Percentiles rank a stretch among this genome's conserved stretches.
These are phyloP conservation scores for Xylaria bambusicola DNA, from an alignment of 495 filamentous ascomycete genomes.

Conservation along the genomic window DNA sequence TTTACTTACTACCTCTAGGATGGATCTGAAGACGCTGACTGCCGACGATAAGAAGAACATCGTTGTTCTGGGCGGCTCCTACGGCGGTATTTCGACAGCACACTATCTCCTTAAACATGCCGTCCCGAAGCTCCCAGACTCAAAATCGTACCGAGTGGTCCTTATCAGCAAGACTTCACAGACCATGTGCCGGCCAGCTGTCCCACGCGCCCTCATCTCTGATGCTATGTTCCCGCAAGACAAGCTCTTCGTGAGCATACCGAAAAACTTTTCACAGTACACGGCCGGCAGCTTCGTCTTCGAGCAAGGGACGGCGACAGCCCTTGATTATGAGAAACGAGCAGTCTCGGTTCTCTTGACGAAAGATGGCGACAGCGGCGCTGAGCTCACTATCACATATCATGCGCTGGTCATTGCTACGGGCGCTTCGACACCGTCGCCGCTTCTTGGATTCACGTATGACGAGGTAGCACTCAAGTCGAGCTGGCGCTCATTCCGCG, in stretches of 20 bases:
- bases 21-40: constrained; percentile 1
- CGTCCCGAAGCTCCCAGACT: constrained; percentile 42
- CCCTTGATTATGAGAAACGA: constrained; percentile 45
- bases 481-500: constrained; percentile 41
- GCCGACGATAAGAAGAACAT: constrained; percentile 36
- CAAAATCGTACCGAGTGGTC: constrained; percentile 35
- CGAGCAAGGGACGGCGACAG: constrained; percentile 54
- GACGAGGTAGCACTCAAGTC: constrained; percentile 24
- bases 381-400: constrained; percentile 50
- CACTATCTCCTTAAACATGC: constrained; percentile 57
- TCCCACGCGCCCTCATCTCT: constrained; percentile 51
- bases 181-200: constrained; percentile 47
- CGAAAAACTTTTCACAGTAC: constrained; percentile 46
- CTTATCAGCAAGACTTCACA: constrained; percentile 49
- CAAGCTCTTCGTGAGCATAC: constrained; percentile 51
- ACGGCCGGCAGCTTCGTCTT: constrained; percentile 50
- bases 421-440: constrained; percentile 52
- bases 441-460: constrained; percentile 36
- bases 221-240: constrained; percentile 44
- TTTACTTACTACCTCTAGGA: not conserved
- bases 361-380: constrained; percentile 9
- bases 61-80: constrained; percentile 57
- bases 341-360: constrained; percentile 38
- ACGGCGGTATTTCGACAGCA: constrained; percentile 50
- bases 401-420: constrained; percentile 43